A percentile compares a stretch with the other conserved stretches of the same genome.
phyloP scores from a whole-genome alignment of 1,284 basidiomycete genomes.

The Peniophora sp. region DNA sequence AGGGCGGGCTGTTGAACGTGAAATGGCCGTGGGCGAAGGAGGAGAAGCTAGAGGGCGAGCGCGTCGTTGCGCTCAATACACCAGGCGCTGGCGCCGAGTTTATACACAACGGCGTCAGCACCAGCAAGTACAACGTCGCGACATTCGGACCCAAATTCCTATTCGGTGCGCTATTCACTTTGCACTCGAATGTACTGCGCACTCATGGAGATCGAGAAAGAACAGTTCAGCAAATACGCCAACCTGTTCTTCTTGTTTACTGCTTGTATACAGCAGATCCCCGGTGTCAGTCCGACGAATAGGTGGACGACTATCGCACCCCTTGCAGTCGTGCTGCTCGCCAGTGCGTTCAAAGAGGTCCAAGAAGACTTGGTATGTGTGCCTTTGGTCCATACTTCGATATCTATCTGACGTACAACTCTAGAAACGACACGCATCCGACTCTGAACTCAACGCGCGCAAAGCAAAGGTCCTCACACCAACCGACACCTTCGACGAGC shows the following conservation, averaged over 20 bases:
- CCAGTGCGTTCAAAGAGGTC: conserved; percentile 94
- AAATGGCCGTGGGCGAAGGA: conserved; percentile 78
- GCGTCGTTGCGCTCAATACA: conserved; percentile 71
- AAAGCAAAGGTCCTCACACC: conserved; percentile 70
- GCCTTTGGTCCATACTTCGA: neutral
- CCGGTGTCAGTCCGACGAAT: conserved; percentile 95
- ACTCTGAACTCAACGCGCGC: conserved; percentile 86
- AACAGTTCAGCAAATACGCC: conserved; percentile 98
- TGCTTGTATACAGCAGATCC: conserved; percentile 96
- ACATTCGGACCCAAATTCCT: conserved; percentile 95
- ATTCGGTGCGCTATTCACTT: conserved; percentile 48
- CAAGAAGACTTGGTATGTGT: conserved; percentile 81
- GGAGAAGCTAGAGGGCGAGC: conserved; percentile 50
- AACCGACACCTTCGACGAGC: conserved; percentile 60
- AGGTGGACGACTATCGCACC: conserved; percentile 94
- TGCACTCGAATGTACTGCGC: neutral
- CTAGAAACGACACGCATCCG: conserved; percentile 94
- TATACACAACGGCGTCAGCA: conserved; percentile 82
- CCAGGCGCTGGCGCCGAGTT: conserved; percentile 57
- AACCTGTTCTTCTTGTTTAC: conserved; percentile 99
- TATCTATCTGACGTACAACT: conserved; percentile 2
- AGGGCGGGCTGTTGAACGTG: too few species aligned
- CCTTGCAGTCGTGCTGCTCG: conserved; percentile 82
- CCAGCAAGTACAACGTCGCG: conserved; percentile 89
- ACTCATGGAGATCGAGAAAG: conserved; percentile 28